phyloP scores from a whole-genome alignment of 2,329 filamentous ascomycete species.

The Polychaeton citri region DNA sequence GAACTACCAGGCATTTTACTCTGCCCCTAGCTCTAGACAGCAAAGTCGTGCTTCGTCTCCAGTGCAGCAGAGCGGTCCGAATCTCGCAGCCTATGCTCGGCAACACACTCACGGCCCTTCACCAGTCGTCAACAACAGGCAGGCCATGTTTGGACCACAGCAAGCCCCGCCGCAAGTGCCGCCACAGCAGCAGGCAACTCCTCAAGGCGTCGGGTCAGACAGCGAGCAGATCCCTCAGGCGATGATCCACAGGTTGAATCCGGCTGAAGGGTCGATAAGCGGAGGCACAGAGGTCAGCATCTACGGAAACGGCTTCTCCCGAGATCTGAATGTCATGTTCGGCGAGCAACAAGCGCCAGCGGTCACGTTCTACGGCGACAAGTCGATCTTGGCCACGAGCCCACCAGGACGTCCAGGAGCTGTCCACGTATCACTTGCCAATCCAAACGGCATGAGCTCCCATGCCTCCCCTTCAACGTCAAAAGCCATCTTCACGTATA shows the following conservation, averaged over 20 bases:
- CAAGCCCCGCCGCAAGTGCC: constrained; percentile 6
- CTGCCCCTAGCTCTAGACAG: constrained; percentile 58
- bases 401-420: constrained; percentile 58
- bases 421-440: constrained; percentile 53
- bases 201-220: constrained; percentile 1
- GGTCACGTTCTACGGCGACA: constrained; percentile 69
- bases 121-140: constrained; percentile 5
- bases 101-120: constrained; percentile 8
- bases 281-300: constrained; percentile 82
- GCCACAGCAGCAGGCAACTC: constrained; percentile 2
- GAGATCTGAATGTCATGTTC: constrained; percentile 73
- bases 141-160: constrained; percentile 6
- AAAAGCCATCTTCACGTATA: constrained; percentile 49
- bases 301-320: constrained; percentile 66
- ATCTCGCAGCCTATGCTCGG: constrained; percentile 20
- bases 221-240: constrained; percentile 28
- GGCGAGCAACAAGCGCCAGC: constrained; percentile 56
- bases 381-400: constrained; percentile 64
- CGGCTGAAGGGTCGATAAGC: constrained; percentile 64
- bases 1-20: constrained; percentile 48
- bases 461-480: constrained; percentile 5
- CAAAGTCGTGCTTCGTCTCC: constrained; percentile 70
- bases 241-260: constrained; percentile 70
- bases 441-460: constrained; percentile 2
- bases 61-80: constrained; percentile 23